Evolutionary conservation across 2,329 filamentous ascomycete species (phyloP), one percentile per base, ranked within the genome.

Genomic region (Ophiosphaerella herpotricha): DNA sequence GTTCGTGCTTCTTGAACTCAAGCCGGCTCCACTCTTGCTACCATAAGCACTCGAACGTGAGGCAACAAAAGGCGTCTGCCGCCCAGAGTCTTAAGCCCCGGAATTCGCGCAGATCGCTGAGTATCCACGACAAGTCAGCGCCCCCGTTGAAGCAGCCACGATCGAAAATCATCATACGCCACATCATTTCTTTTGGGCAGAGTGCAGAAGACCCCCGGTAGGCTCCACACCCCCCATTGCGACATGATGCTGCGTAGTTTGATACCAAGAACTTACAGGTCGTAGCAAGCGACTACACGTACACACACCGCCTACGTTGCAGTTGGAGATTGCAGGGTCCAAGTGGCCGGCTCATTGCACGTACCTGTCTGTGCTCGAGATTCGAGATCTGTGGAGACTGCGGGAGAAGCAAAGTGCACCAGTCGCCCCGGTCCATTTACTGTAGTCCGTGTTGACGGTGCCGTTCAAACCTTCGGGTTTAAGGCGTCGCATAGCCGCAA

Each of bases 351-450:
- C 57, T 53, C 54, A 52, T 47, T 46, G 43, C 48, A 53, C 53
- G 59, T 62, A 56, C 61, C 62, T 68, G 68, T 67, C 67, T 61
- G 68, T 70, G 66, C 67, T 63, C 47, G 55, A 52, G 61, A 66
- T 66, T 67, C 55, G 57, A 70, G 64, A 69, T 72, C 67, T 70
- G 66, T 68, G 69, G 64, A 66, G 69, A 64, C 64, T 43, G 50
- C 61, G 65, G 67, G 61, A 69, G 64, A 68, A 72, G 67, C 67
- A 71, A 70, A 70, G 67, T 53, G 61, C 63, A 63, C 58, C 49
- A 48, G 50, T 55, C 55, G 64, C 60, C 52, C 63, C 63, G 49
- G 50, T 43, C 57, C 56, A 11, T 7, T 21, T 29, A 5, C 26
- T 29, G 26, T 29, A 29, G 26, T 54, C 57, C 49, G 57, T 53